These are phyloP conservation scores for Lagenidium sp. DNA, from an alignment of 352 stramenopile genomes.

Conservation along the genomic window DNA sequence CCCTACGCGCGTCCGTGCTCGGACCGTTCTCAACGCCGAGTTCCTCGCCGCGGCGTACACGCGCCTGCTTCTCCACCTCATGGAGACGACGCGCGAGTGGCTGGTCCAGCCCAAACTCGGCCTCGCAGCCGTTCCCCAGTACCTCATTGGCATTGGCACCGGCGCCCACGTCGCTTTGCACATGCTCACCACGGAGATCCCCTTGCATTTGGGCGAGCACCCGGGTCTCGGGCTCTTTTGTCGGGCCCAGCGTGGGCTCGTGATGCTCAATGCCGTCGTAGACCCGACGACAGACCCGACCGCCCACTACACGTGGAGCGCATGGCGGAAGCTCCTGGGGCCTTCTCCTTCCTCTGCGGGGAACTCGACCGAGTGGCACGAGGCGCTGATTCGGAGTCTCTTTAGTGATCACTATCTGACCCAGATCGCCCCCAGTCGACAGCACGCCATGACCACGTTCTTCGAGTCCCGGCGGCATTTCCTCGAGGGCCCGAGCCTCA, in stretches of 20 bases:
- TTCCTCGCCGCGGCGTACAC: constrained; percentile 31
- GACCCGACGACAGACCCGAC: background rate
- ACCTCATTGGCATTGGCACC: constrained; percentile 53
- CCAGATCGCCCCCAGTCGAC: constrained; percentile 32
- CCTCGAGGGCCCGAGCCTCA: constrained; percentile 20
- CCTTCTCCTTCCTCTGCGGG: no score
- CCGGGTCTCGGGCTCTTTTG: constrained; percentile 27
- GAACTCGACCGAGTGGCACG: constrained; percentile 30
- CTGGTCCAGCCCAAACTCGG: constrained; percentile 68
- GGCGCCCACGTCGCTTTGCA: constrained; percentile 38
- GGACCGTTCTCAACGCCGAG: constrained; percentile 38
- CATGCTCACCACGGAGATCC: constrained; percentile 34
- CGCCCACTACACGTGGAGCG: constrained; percentile 1
- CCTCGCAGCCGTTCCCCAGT: constrained; percentile 47
- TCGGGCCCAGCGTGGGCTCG: constrained; percentile 29
- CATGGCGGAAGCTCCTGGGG: constrained; percentile 7
- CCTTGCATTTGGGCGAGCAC: constrained; percentile 10
- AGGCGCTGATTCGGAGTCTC: constrained; percentile 25
- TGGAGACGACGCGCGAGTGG: constrained; percentile 46
- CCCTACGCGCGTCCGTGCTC: constrained; percentile 23
- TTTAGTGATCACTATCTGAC: constrained; percentile 64
- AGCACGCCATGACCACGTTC: constrained; percentile 34
- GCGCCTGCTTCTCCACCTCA: constrained; percentile 39
- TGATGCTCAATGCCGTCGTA: constrained; percentile 40
- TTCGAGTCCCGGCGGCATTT: constrained; percentile 39